Conservation (phyloP, 106 monocot genomes). For the Agapanthus africanus region DNA sequence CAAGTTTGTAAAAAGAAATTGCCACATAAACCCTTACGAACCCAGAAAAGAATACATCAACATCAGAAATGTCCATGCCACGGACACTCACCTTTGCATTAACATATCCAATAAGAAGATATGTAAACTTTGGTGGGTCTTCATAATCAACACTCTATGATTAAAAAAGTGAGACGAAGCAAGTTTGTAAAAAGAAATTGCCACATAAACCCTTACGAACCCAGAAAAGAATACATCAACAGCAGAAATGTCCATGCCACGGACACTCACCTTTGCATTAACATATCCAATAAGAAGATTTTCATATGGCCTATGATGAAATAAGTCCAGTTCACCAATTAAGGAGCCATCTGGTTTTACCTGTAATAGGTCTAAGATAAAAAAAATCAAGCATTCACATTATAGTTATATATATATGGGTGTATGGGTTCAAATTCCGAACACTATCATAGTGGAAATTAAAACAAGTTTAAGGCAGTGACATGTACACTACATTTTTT, state of each 20-base stretch:
- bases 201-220: background rate
- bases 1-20: background rate
- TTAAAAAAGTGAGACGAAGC: background rate
- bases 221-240: background rate
- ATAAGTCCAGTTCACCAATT: slow-evolving; percentile 70
- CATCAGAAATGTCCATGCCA: background rate
- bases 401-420: background rate
- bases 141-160: no score
- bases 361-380: slow-evolving; percentile 18
- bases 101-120: no score
- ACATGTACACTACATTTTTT: background rate
- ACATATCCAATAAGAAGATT: slow-evolving; percentile 73
- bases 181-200: background rate
- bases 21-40: background rate
- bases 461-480: background rate
- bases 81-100: no score
- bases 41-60: no score
- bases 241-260: background rate
- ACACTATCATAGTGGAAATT: background rate
- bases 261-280: slow-evolving; percentile 39
- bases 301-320: slow-evolving; percentile 95
- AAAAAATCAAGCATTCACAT: background rate
- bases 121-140: no score
- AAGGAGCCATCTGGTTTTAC: slow-evolving; percentile 77
- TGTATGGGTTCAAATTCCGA: background rate